These are phyloP conservation scores for Malus sylvestris DNA, from an alignment of 306 rosid genomes.

Conservation along the genomic window DNA sequence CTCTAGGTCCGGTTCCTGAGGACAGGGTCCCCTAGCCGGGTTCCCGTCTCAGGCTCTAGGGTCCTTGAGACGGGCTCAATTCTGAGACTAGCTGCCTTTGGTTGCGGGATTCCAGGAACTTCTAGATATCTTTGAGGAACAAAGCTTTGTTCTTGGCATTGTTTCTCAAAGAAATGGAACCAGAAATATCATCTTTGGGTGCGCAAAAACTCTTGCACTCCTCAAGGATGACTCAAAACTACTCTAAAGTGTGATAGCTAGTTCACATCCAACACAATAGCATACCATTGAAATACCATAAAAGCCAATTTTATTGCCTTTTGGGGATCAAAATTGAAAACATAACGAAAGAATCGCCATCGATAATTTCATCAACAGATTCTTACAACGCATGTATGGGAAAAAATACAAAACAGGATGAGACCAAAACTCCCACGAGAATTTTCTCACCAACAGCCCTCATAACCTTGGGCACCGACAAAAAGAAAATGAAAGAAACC, in stretches of 20 bases:
- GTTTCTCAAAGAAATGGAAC: not conserved
- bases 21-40: not conserved
- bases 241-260: too few species aligned
- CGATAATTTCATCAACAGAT: slow-evolving; percentile 9
- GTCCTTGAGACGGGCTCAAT: not conserved
- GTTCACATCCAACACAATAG: not conserved
- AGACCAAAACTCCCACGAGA: slow-evolving; percentile 27
- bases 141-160: too few species aligned
- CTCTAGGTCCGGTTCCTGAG: not conserved
- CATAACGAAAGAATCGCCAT: slow-evolving; percentile 23
- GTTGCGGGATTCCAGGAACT: too few species aligned
- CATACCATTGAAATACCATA: not conserved
- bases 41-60: not conserved
- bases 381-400: not conserved
- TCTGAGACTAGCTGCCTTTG: not conserved
- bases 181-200: not conserved
- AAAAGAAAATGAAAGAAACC: slow-evolving; percentile 15
- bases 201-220: not conserved
- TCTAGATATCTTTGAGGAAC: too few species aligned
- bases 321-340: slow-evolving; percentile 16
- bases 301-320: not conserved
- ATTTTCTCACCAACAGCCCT: slow-evolving; percentile 49
- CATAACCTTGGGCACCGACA: slow-evolving; percentile 33
- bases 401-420: slow-evolving; percentile 5
- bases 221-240: too few species aligned